A percentile compares a stretch with the other conserved stretches of the same genome.
These are phyloP conservation scores for Quercus suber DNA, from an alignment of 306 rosid genomes.

Conservation along the genomic window DNA sequence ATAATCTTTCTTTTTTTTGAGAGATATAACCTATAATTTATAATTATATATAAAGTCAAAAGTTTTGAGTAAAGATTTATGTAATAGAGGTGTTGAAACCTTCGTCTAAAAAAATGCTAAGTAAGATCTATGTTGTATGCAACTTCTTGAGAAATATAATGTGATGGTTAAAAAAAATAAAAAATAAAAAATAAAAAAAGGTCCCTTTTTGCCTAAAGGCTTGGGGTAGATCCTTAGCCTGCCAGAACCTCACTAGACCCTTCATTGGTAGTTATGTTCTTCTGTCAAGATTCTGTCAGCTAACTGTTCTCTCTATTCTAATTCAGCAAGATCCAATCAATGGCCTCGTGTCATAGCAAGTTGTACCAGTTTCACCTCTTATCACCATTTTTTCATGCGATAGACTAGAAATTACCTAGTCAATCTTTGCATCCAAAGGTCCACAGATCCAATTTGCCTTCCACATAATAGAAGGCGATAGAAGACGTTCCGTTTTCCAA, in stretches of 20 bases:
- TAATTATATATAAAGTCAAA: too few relatives aligned
- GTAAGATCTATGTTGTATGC: background rate
- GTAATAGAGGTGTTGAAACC: background rate
- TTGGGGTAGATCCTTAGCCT: background rate
- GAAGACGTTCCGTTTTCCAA: conserved; percentile 91
- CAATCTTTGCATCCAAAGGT: conserved; percentile 53
- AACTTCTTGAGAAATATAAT: background rate
- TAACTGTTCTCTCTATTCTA: background rate
- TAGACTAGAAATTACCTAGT: conserved; percentile 31
- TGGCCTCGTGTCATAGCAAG: background rate
- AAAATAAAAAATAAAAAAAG: background rate
- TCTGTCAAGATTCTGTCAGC: background rate
- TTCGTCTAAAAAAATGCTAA: background rate
- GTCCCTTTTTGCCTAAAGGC: background rate
- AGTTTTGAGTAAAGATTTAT: background rate
- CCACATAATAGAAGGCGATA: conserved; percentile 70
- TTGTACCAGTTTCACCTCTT: background rate
- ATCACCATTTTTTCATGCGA: background rate
- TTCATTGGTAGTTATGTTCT: background rate
- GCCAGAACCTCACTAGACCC: background rate
- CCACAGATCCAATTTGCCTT: conserved; percentile 74
- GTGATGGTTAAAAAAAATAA: background rate
- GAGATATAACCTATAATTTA: too few relatives aligned
- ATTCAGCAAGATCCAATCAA: background rate
- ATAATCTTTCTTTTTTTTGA: too few relatives aligned